Evolutionary conservation across 208 protist species (phyloP).

Genomic region (Endotrypanum monterogeii): DNA sequence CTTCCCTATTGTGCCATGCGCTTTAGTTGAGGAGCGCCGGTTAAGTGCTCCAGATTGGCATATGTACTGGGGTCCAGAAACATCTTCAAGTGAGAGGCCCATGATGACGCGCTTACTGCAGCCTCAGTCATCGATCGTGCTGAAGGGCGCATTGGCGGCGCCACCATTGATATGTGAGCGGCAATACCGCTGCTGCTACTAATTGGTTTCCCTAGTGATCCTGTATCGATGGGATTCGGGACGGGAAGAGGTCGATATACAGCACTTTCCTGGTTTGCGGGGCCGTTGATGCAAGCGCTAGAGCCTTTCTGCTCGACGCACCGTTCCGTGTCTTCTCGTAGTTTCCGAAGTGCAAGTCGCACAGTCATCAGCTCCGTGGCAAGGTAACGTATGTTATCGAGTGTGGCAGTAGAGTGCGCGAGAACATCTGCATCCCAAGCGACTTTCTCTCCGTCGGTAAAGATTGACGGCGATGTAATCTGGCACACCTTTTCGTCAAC

Average conservation of each 20-base stretch:
- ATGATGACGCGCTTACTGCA: slow-evolving; percentile 6
- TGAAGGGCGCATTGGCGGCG: slow-evolving; percentile 28
- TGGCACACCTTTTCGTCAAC: background rate
- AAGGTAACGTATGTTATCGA: slow-evolving; percentile 56
- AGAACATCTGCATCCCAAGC: slow-evolving; percentile 61
- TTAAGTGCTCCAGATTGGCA: background rate
- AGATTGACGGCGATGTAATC: background rate
- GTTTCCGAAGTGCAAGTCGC: slow-evolving; percentile 20
- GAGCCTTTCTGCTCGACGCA: background rate
- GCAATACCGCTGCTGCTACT: slow-evolving; percentile 6
- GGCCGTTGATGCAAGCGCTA: background rate
- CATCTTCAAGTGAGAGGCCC: background rate
- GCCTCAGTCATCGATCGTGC: slow-evolving; percentile 30
- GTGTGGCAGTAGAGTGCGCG: slow-evolving; percentile 30
- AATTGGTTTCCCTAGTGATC: slow-evolving; percentile 27
- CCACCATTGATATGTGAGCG: slow-evolving; percentile 13
- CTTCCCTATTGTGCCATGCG: no score
- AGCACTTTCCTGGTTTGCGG: background rate
- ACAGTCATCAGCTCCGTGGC: slow-evolving; percentile 51
- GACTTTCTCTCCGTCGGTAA: background rate
- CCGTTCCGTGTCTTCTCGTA: background rate
- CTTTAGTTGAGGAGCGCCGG: background rate
- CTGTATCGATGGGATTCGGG: background rate
- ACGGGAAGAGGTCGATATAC: background rate
- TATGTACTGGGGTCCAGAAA: background rate